Evolutionary conservation across 106 monocot species (phyloP).

Genomic region (Iris macrosiphon): DNA sequence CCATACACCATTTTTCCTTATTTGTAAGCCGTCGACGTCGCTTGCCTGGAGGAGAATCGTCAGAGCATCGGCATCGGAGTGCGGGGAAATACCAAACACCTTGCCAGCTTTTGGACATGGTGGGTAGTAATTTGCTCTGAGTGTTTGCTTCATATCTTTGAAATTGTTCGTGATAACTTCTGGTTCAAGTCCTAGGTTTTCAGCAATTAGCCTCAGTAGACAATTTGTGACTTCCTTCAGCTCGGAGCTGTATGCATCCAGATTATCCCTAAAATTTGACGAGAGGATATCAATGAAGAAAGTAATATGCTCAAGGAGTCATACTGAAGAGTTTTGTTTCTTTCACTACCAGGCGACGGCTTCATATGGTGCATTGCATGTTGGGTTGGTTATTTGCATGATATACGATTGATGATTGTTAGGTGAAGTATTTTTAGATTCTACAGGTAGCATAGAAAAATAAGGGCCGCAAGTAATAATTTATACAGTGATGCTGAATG

Average conservation of each 20-base stretch:
- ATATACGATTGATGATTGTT: too few relatives aligned
- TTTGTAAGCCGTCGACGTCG: slow-evolving; percentile 35
- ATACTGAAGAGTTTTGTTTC: too few relatives aligned
- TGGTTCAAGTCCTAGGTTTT: slow-evolving; percentile 18
- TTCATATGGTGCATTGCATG: too few relatives aligned
- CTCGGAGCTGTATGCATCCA: neutral
- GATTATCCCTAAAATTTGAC: slow-evolving; percentile 7
- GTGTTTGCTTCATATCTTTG: slow-evolving; percentile 8
- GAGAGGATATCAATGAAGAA: too few relatives aligned
- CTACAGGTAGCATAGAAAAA: too few relatives aligned
- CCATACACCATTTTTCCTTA: too few relatives aligned
- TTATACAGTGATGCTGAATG: too few relatives aligned
- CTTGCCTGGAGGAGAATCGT: slow-evolving; percentile 41
- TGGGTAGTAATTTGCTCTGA: slow-evolving; percentile 53
- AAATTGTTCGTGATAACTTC: neutral
- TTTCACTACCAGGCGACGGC: too few relatives aligned
- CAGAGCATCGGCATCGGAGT: slow-evolving; percentile 25
- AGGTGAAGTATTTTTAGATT: too few relatives aligned
- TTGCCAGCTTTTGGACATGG: slow-evolving; percentile 29
- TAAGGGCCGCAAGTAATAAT: too few relatives aligned
- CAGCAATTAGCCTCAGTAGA: slow-evolving; percentile 20
- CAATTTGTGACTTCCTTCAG: slow-evolving; percentile 1
- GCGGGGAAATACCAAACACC: slow-evolving; percentile 40
- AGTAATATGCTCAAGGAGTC: too few relatives aligned
- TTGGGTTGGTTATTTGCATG: too few relatives aligned